Conservation (phyloP, 2,329 filamentous ascomycete genomes). For the Alternaria longipes region DNA sequence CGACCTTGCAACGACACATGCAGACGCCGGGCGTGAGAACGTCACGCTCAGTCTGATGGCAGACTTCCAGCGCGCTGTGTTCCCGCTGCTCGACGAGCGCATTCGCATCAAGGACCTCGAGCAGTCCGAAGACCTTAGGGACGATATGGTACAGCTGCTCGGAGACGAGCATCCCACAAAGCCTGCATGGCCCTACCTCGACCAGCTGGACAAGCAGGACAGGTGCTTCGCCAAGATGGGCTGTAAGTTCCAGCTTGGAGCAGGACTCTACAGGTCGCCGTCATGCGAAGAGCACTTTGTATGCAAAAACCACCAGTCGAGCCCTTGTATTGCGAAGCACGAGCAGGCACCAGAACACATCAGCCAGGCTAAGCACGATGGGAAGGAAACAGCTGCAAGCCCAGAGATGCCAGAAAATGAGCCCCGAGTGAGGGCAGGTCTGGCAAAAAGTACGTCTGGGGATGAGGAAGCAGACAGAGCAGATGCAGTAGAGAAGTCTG, state of each 20-base stretch:
- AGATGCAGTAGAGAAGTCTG: neutral
- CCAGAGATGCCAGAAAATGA: neutral
- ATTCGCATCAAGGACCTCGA: constrained; percentile 9
- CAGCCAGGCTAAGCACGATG: neutral
- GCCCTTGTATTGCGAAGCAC: constrained; percentile 1
- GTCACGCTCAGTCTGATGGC: constrained; percentile 9
- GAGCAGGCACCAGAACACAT: neutral
- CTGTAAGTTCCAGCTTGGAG: constrained; percentile 4
- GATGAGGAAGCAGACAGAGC: neutral
- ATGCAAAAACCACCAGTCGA: neutral
- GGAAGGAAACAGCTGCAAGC: neutral
- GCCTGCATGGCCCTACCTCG: constrained; percentile 6
- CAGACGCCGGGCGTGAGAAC: neutral
- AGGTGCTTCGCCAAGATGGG: neutral
- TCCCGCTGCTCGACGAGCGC: constrained; percentile 3
- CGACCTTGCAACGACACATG: neutral
- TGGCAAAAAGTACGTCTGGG: neutral
- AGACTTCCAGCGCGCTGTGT: constrained; percentile 12
- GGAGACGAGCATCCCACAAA: constrained; percentile 1
- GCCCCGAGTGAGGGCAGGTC: neutral
- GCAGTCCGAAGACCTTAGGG: constrained; percentile 6
- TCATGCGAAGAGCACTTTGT: constrained; percentile 6
- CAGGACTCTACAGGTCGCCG: constrained; percentile 7
- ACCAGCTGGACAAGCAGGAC: constrained; percentile 3
- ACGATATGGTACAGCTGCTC: constrained; percentile 1